Conservation (phyloP, 208 protist species). For the Acanthamoeba sp. region DNA sequence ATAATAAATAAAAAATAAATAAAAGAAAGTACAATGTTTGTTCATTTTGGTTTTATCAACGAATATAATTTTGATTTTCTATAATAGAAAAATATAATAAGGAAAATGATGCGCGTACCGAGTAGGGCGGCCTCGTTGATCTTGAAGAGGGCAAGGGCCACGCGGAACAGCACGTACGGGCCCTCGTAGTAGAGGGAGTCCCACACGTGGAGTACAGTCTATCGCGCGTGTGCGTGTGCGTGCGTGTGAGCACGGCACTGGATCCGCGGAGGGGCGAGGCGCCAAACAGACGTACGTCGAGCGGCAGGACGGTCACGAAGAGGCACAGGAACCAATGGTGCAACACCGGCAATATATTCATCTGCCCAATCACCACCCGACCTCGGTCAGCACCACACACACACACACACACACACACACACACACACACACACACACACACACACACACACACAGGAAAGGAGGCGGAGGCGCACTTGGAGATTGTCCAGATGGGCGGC, state of each 20-base stretch:
- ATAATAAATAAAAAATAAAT: too few species aligned
- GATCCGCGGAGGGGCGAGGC: background rate
- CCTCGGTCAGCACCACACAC: too few species aligned
- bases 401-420: too few species aligned
- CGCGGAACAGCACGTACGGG: constrained; percentile 84
- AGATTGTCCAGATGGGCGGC: constrained; percentile 21
- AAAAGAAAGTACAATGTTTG: too few species aligned
- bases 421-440: too few species aligned
- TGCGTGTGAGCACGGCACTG: background rate
- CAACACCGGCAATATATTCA: constrained; percentile 57
- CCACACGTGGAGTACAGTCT: constrained; percentile 85
- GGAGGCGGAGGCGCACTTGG: background rate
- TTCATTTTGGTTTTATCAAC: too few species aligned
- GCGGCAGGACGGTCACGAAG: constrained; percentile 86
- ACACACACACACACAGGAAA: too few species aligned
- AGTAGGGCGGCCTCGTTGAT: constrained; percentile 81
- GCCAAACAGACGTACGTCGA: constrained; percentile 64
- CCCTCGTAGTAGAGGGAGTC: constrained; percentile 87
- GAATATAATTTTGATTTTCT: too few species aligned
- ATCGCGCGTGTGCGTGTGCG: background rate
- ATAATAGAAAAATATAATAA: background rate
- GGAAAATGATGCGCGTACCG: background rate
- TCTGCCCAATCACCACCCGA: background rate
- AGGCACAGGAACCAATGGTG: constrained; percentile 88
- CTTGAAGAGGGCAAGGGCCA: constrained; percentile 79